These are phyloP conservation scores for Phaeosphaeriaceae sp. DNA, from an alignment of 2,329 filamentous ascomycete genomes.

Conservation along the genomic window DNA sequence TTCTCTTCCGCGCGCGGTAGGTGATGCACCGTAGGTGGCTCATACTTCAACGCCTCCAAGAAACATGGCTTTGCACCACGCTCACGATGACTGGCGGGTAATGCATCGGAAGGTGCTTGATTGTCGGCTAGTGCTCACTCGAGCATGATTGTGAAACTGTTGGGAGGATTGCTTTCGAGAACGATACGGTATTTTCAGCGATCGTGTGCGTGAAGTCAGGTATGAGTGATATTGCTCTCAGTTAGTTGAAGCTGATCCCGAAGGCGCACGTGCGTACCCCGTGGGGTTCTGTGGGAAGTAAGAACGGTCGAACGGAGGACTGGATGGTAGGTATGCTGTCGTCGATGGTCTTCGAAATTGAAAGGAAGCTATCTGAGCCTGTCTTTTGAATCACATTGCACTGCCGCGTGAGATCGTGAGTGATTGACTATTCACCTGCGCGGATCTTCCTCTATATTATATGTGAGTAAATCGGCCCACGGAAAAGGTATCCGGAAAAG, in stretches of 20 bases:
- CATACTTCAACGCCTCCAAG: neutral
- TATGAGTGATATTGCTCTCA: constrained; percentile 1
- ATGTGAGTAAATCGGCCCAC: neutral
- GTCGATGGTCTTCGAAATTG: neutral
- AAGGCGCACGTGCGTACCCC: constrained; percentile 16
- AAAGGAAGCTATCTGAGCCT: too few species aligned
- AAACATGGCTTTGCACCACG: neutral
- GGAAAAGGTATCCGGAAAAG: constrained; percentile 3
- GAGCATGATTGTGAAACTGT: neutral
- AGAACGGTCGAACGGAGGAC: constrained; percentile 13
- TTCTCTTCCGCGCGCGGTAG: constrained; percentile 4
- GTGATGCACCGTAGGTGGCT: neutral
- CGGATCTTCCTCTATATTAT: neutral
- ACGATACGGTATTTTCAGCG: constrained; percentile 10
- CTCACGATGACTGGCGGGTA: constrained; percentile 1
- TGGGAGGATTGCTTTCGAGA: constrained; percentile 2
- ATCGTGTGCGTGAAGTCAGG: too few species aligned
- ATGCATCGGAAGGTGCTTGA: neutral
- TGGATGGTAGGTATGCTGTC: constrained; percentile 12
- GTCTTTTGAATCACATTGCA: neutral
- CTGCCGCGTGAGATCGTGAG: too few species aligned
- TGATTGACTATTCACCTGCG: neutral
- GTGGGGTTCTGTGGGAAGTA: constrained; percentile 15
- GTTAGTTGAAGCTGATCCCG: constrained; percentile 4
- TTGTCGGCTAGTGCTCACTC: neutral